Conservation (phyloP, 2,329 filamentous ascomycete species). For the Colletotrichum sp. region DNA sequence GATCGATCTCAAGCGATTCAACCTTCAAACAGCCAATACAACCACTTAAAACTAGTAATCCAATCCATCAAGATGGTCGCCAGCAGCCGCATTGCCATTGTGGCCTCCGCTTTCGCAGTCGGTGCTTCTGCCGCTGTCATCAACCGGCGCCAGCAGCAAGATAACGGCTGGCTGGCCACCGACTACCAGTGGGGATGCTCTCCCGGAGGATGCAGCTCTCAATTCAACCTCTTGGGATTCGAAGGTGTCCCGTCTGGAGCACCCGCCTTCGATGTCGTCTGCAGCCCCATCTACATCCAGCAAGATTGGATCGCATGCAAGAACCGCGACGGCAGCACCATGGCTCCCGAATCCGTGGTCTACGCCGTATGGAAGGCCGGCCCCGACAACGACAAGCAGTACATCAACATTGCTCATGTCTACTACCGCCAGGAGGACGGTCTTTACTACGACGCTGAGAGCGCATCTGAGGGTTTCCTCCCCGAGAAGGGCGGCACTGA, state of each 20-base stretch:
- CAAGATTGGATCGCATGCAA: conserved; percentile 27
- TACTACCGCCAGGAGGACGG: conserved; percentile 9
- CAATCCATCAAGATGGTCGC: not conserved
- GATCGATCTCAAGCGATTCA: not conserved
- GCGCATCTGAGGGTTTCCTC: not conserved
- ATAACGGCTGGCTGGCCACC: not conserved
- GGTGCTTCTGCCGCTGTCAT: conserved; percentile 5
- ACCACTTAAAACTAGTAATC: too few relatives aligned
- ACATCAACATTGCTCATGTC: conserved; percentile 27
- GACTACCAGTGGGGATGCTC: conserved; percentile 25
- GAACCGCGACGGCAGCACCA: conserved; percentile 1
- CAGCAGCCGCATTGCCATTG: not conserved
- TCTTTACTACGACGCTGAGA: not conserved
- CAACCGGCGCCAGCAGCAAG: not conserved
- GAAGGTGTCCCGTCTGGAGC: conserved; percentile 26
- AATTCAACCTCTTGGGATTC: conserved; percentile 26
- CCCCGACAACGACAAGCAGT: conserved; percentile 19
- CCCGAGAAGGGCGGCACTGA: not conserved
- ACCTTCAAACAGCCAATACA: not conserved
- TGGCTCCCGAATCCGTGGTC: conserved; percentile 20
- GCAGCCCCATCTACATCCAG: conserved; percentile 29
- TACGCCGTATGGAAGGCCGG: conserved; percentile 26
- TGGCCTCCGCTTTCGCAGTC: not conserved
- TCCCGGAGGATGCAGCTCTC: conserved; percentile 27
- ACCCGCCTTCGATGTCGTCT: conserved; percentile 29